Evolutionary conservation across 176 grass and related monocot species (phyloP), one percentile per base, ranked within the genome.

Genomic region (Carex pumila): DNA sequence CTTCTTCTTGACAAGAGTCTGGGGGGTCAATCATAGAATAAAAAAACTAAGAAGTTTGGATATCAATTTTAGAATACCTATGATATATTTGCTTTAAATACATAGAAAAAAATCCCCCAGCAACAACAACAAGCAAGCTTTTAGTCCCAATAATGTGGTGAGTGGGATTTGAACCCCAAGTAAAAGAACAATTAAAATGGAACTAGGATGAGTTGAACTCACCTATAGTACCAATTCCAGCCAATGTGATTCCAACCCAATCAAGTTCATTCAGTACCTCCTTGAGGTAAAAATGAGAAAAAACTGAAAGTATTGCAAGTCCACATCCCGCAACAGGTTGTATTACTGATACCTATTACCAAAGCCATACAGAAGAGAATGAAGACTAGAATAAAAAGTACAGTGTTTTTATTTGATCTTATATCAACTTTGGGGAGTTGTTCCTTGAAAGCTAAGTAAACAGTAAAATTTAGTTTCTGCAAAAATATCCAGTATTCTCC

Each of bases 261-360:
- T 99, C 97, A 80, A 99, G 87, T 85, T 85, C 93, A 68, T 99
- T 99, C 91, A 99, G 90, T 57, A 91, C 90, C 90, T 99, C 97
- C 85, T 92, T 96, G 21, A 99, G 91, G 85, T 99, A 99, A 79
- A 95, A 96, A 76, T 96, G 97, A 4, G 97, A 99, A 81, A 99
- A 99, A 8, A 96, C 85, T 21, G 87, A 99, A 83, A 96, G 91
- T 86, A 99, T 94, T 21, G 93, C 97, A 78, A 99, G 97, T 19
- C 97, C 97, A 70, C 93, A 99, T 59, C 97, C 97, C 1, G 97
- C 89, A 87, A 99, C 89, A 2, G 97, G 97, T 85, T 99, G 97
- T 85, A 99, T 94, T 11, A 99, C 90, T 36, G 97, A 99, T 41
- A 99, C 97, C 96, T 99, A 39, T 72, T 60, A 61, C 61, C 47